Conservation (phyloP, 1,139 yeast species). For the Zhuliangozyma parablackwelliae region DNA sequence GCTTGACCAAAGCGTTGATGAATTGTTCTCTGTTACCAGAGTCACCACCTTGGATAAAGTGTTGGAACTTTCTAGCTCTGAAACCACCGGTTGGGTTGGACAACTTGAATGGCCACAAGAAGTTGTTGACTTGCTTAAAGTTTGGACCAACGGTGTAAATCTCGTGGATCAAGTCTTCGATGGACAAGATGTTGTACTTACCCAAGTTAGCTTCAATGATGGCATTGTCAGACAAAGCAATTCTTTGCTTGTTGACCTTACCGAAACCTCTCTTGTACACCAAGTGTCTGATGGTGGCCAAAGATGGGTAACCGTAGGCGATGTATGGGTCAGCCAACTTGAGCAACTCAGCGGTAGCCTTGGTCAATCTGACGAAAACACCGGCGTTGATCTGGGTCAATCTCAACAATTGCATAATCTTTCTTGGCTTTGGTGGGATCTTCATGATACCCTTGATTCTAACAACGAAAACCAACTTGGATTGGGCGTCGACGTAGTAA, state of each 20-base stretch:
- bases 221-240: constrained; percentile 89
- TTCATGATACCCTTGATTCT: constrained; percentile 99
- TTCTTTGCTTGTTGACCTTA: constrained; percentile 98
- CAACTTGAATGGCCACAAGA: constrained; percentile 99
- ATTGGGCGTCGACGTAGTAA: constrained; percentile 96
- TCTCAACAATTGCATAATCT: constrained; percentile 97
- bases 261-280: constrained; percentile 99
- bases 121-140: constrained; percentile 99
- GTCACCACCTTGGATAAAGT: constrained; percentile 99
- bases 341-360: constrained; percentile 96
- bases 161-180: constrained; percentile 99
- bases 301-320: constrained; percentile 99
- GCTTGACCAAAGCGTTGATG: constrained; percentile 97
- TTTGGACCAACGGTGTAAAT: constrained; percentile 98
- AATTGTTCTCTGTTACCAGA: constrained; percentile 99
- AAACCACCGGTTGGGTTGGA: constrained; percentile 99
- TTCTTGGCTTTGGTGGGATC: constrained; percentile 99
- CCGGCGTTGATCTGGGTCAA: constrained; percentile 98
- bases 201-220: constrained; percentile 93
- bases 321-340: constrained; percentile 98
- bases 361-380: constrained; percentile 96
- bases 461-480: constrained; percentile 92
- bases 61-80: constrained; percentile 99
- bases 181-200: constrained; percentile 91
- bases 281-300: constrained; percentile 92